Conservation (phyloP, 2,329 filamentous ascomycete genomes). For the Xylaria sp. region DNA sequence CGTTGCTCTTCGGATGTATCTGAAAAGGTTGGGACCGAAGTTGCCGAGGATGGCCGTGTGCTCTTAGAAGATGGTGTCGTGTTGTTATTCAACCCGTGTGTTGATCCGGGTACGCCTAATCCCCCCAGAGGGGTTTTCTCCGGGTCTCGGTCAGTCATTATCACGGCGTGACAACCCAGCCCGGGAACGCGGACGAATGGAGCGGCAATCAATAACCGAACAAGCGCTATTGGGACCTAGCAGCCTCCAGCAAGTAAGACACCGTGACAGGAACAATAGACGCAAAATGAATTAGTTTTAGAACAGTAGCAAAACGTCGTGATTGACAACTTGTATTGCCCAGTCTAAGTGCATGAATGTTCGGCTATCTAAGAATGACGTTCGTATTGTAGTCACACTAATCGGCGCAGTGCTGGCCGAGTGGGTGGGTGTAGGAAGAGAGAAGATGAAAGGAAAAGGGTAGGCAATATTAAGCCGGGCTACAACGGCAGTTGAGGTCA, state of each 20-base stretch:
- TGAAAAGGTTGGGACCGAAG: slow-evolving; percentile 40
- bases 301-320: background rate
- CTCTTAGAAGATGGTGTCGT: slow-evolving; percentile 24
- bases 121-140: slow-evolving; percentile 20
- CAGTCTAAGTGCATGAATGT: background rate
- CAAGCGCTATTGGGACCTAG: background rate
- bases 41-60: slow-evolving; percentile 39
- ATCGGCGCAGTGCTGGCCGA: slow-evolving; percentile 5
- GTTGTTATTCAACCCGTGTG: background rate
- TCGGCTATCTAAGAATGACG: background rate
- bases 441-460: background rate
- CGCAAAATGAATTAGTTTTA: background rate
- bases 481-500: background rate
- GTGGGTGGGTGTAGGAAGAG: background rate
- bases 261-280: background rate
- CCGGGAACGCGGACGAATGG: background rate
- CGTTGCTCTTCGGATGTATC: slow-evolving; percentile 52
- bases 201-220: slow-evolving; percentile 7
- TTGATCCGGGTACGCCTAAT: slow-evolving; percentile 16
- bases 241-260: background rate
- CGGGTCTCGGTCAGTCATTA: slow-evolving; percentile 28
- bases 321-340: background rate
- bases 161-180: slow-evolving; percentile 4
- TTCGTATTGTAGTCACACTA: background rate
- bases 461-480: slow-evolving; percentile 6